Base-by-base conservation (phyloP, 2,329 filamentous ascomycete species). In the Pseudocercospora cruenta region DNA sequence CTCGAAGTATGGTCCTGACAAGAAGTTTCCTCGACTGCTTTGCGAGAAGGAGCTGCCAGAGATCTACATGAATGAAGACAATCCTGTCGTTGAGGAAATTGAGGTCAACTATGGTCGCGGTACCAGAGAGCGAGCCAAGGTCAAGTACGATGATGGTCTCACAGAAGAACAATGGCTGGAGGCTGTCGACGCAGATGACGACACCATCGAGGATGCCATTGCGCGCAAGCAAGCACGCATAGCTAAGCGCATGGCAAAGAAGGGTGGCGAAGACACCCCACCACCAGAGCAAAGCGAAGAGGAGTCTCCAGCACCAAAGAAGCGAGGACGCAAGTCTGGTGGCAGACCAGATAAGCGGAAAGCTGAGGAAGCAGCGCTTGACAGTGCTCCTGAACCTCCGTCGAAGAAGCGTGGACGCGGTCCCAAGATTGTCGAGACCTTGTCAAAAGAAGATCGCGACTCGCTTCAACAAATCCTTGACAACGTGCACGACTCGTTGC, bases 111-210 rank as follows among this genome's bases (percentile, higher is more conserved):
- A 89, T 26, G 95, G 95, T 67, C 94, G 95, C 79, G 95, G 95
- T 74, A 94, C 94, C 69, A 91, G 95, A 82, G 95, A 99, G 81
- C 90, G 96, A 67, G 97, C 93, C 71, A 90, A 93, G 75, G 94
- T 97, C 74, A 91, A 91, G 79, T 99, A 99, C 73, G 95, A 99
- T 74, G 95, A 99, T 75, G 95, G 96, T 60, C 88, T 99, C 31
- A 98, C 95, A 0, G 96, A 99, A 81, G 95, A 99, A 82, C 96
- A 99, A 80, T 99, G 95, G 95, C 87, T 98, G 60, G 94, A 97
- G 84, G 95, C 95, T 62, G 94, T 99, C 33, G 95, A 99, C 77
- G 94, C 96, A 67, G 94, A 97, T 59, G 95, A 99, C 1, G 95
- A 99, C 77, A 90, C 88, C 0, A 93, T 97, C 31, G 95, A 98